A percentile compares a stretch with the other conserved stretches of the same genome.
phyloP scores from a whole-genome alignment of 2,329 filamentous ascomycete species.

The Xylariaceae sp. region DNA sequence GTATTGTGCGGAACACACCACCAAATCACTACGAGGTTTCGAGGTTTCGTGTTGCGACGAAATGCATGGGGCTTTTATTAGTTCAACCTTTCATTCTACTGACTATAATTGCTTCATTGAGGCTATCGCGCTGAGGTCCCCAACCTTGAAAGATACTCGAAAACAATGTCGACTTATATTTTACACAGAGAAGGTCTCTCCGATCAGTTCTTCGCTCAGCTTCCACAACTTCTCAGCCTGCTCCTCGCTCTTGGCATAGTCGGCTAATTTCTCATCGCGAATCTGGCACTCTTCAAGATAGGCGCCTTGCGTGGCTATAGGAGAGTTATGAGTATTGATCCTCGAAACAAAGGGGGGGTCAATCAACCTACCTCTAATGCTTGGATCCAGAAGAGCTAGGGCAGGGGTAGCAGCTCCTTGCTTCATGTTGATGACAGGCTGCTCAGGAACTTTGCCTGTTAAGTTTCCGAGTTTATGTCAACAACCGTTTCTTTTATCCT shows the following conservation, averaged over 20 bases:
- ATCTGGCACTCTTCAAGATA: conserved; percentile 24
- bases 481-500: no score
- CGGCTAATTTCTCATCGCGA: conserved; percentile 31
- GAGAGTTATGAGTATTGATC: neutral
- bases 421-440: neutral
- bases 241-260: conserved; percentile 31
- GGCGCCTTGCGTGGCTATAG: conserved; percentile 16
- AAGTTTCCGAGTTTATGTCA: no score
- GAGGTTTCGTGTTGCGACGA: no score
- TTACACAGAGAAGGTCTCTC: conserved; percentile 23
- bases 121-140: neutral
- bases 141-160: neutral
- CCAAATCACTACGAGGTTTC: no score
- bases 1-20: no score
- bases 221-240: conserved; percentile 40
- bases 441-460: neutral
- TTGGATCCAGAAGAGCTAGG: conserved; percentile 30
- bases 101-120: no score
- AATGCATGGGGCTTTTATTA: no score
- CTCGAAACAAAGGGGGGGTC: neutral
- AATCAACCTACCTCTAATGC: conserved; percentile 13
- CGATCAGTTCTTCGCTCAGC: conserved; percentile 41
- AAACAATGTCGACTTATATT: neutral
- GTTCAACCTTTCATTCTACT: no score
- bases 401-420: conserved; percentile 17